These are phyloP conservation scores for Picochlorum costavermella DNA, from an alignment of 139 green algal genomes.

Conservation along the genomic window DNA sequence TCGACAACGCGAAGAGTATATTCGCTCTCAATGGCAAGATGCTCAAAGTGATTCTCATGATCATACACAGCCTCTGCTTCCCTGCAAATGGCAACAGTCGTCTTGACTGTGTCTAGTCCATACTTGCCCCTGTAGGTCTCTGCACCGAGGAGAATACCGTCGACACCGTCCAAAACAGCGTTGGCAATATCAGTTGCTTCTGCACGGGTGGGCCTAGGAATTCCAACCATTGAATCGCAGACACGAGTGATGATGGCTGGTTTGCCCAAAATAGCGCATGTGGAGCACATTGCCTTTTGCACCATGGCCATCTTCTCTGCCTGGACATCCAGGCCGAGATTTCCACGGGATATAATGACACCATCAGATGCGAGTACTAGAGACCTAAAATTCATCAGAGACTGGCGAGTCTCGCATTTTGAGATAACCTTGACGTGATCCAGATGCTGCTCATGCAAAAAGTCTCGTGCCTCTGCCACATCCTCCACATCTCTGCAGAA, in stretches of 20 bases:
- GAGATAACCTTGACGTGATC: constrained; percentile 67
- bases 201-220: constrained; percentile 73
- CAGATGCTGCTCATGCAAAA: constrained; percentile 59
- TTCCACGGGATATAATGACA: constrained; percentile 80
- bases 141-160: constrained; percentile 82
- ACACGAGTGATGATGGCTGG: constrained; percentile 78
- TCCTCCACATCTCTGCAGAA: constrained; percentile 55
- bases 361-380: constrained; percentile 70
- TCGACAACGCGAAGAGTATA: background rate
- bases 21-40: constrained; percentile 38
- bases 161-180: constrained; percentile 80
- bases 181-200: constrained; percentile 88
- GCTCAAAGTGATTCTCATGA: constrained; percentile 54
- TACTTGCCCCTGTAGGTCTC: constrained; percentile 68
- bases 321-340: constrained; percentile 78
- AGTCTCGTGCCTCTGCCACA: constrained; percentile 57
- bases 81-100: constrained; percentile 51
- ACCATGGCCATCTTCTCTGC: constrained; percentile 89
- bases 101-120: constrained; percentile 63
- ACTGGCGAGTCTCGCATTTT: constrained; percentile 69
- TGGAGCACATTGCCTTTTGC: constrained; percentile 47
- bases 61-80: constrained; percentile 58
- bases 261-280: constrained; percentile 83
- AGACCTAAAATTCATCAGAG: constrained; percentile 61
- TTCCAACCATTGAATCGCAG: constrained; percentile 81